These are phyloP conservation scores for Purshia tridentata DNA, from an alignment of 306 rosid species.

Conservation along the genomic window DNA sequence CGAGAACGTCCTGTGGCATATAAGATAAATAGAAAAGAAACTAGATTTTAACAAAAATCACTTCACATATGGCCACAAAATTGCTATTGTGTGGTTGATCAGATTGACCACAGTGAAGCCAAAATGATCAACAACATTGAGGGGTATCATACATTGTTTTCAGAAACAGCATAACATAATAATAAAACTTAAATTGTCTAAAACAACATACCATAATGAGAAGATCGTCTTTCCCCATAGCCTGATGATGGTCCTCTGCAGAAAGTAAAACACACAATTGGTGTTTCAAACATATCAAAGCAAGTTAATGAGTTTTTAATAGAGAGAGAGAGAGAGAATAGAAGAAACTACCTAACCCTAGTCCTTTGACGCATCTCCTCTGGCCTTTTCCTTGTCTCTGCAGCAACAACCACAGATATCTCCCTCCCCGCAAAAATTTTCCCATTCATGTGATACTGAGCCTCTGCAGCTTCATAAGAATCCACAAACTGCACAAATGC, in stretches of 20 bases:
- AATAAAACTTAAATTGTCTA: background rate
- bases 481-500: slow-evolving; percentile 98
- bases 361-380: slow-evolving; percentile 92
- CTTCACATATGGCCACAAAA: background rate
- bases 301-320: background rate
- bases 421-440: slow-evolving; percentile 94
- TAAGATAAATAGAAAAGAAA: slow-evolving; percentile 18
- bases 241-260: slow-evolving; percentile 66
- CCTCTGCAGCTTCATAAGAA: slow-evolving; percentile 89
- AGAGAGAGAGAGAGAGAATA: background rate
- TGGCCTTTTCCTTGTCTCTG: slow-evolving; percentile 95
- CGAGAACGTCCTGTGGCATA: slow-evolving; percentile 64
- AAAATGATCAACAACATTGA: background rate
- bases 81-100: background rate
- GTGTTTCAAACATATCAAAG: slow-evolving; percentile 20
- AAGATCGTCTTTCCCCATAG: slow-evolving; percentile 72
- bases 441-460: slow-evolving; percentile 97
- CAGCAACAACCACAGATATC: slow-evolving; percentile 91
- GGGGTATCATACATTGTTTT: background rate
- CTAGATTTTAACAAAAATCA: slow-evolving; percentile 6
- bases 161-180: background rate
- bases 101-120: background rate
- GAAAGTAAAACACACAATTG: slow-evolving; percentile 17
- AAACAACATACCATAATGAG: slow-evolving; percentile 64
- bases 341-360: slow-evolving; percentile 54